Evolutionary conservation across 108 stramenopile genomes (phyloP), one percentile per base, ranked within the genome.

Genomic region (Bacterosira constricta): DNA sequence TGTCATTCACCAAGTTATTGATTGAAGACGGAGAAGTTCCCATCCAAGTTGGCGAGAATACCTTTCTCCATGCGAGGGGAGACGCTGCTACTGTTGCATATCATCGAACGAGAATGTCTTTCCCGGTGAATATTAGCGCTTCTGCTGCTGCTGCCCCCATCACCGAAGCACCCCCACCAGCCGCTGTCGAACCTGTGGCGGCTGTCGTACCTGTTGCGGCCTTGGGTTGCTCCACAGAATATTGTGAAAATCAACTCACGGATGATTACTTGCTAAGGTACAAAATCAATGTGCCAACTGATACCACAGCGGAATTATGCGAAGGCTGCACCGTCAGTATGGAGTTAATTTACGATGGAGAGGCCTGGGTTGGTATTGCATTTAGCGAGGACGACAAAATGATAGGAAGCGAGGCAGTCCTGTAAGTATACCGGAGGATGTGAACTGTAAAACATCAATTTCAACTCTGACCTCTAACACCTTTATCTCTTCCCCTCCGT

Each of bases 1-100:
- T 91, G 84, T 56, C 25, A 23, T 91, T 87, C 59, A 84, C 88
- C 26, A 88, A 89, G 76, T 47, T 79, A 17, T 35, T 88, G 51
- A 73, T 56, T 1, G 86, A 91, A 67, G 66, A 39, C 1, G 85
- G 71, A 3, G 83, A 86, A 41, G 52, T 74, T 12, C 60, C 82
- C 8, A 86, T 91, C 54, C 30, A 49, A 21, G 44, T 45, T n/a
- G 68, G 62, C 1, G 27, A 44, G 45, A 73, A 65, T 25, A 61
- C 26, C 21, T 70, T 77, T 26, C 18, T 77, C 26, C 41, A 64
- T 39, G 75, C 75, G n/a, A 62, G 45, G 18, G 72, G 72, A 7
- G 20, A 15, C 12, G 54, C 37, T 27, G 34, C 26, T 27, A 25
- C 45, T 7, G 12, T 71, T 2, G 70, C 31, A 9, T 71, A 63